phyloP scores from a whole-genome alignment of 2,329 filamentous ascomycete species.

The Pseudogymnoascus sp. region DNA sequence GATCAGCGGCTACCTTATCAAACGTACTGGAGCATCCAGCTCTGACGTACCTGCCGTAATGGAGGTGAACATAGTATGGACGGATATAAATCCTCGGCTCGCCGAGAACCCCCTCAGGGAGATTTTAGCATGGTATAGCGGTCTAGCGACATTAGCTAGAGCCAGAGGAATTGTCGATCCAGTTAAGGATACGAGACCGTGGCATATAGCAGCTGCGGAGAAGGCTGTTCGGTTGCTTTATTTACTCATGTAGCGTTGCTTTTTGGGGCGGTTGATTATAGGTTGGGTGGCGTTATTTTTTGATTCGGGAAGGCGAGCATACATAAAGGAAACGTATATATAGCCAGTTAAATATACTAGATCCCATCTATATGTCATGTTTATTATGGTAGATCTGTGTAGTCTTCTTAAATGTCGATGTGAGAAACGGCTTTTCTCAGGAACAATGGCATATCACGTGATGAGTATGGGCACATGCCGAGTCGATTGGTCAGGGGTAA shows the following conservation, averaged over 20 bases:
- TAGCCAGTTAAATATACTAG: background rate
- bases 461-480: background rate
- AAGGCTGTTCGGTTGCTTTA: constrained; percentile 62
- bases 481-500: constrained; percentile 5
- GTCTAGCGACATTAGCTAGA: constrained; percentile 61
- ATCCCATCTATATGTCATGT: background rate
- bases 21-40: constrained; percentile 48
- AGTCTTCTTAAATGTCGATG: background rate
- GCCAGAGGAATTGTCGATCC: constrained; percentile 56
- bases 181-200: constrained; percentile 60
- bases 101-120: constrained; percentile 48
- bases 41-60: constrained; percentile 56
- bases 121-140: constrained; percentile 62
- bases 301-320: background rate
- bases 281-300: background rate
- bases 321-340: background rate
- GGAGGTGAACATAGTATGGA: constrained; percentile 58
- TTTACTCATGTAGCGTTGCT: constrained; percentile 50
- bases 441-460: background rate
- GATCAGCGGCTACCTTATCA: constrained; percentile 60
- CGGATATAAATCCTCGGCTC: constrained; percentile 29
- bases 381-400: background rate
- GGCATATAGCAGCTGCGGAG: constrained; percentile 69
- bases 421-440: background rate
- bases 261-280: background rate